Percentiles rank a stretch among this genome's conserved stretches.
These are phyloP conservation scores for Lepidium sativum DNA, from an alignment of 345 rosid species.

Conservation along the genomic window DNA sequence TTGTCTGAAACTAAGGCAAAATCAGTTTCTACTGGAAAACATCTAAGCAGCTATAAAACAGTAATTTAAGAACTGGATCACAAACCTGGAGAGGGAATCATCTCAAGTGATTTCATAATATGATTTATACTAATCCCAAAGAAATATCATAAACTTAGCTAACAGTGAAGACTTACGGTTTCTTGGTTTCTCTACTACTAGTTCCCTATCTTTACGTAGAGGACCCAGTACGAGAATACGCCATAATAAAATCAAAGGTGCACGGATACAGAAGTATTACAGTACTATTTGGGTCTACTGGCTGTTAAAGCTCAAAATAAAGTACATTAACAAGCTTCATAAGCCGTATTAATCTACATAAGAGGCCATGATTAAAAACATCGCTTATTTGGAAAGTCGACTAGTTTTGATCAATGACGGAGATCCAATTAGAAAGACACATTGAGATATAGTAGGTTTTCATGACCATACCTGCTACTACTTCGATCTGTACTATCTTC, in stretches of 20 bases:
- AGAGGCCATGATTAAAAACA: not conserved
- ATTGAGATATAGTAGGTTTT: not conserved
- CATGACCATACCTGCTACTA: constrained; percentile 50
- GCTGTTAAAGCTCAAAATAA: not conserved
- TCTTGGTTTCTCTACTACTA: not conserved
- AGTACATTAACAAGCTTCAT: not conserved
- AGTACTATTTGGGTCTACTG: not conserved
- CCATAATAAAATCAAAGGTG: not conserved
- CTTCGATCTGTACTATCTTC: constrained; percentile 46
- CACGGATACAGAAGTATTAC: not conserved
- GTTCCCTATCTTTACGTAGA: not conserved
- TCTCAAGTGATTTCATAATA: not conserved
- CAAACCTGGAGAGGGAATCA: not conserved
- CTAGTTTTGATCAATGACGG: not conserved
- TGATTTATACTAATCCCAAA: not conserved
- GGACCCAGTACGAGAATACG: not conserved
- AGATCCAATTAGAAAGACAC: not conserved
- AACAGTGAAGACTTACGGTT: not conserved
- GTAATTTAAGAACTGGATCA: not conserved
- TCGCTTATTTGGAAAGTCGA: not conserved
- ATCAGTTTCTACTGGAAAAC: not conserved
- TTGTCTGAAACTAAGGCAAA: constrained; percentile 32
- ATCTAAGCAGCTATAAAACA: not conserved
- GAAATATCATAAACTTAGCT: not conserved
- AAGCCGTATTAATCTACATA: not conserved